phyloP scores from a whole-genome alignment of 2,329 filamentous ascomycete species.

The Diaporthe nobilis region DNA sequence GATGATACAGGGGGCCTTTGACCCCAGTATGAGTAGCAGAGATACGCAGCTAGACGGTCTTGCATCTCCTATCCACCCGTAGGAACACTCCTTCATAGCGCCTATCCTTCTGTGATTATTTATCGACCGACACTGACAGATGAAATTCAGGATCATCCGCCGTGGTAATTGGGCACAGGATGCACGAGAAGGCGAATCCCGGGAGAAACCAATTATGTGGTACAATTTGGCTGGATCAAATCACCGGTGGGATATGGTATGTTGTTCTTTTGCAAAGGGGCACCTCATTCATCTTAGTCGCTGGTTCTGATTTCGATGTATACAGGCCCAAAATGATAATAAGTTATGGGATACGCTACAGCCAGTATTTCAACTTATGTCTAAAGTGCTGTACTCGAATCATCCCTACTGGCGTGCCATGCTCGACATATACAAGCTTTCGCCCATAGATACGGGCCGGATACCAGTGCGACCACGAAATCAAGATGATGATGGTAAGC shows the following conservation, averaged over 20 bases:
- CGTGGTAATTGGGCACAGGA: neutral
- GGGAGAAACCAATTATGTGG: neutral
- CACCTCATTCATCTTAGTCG: no score
- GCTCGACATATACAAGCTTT: constrained; percentile 9
- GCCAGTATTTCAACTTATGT: neutral
- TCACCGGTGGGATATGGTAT: neutral
- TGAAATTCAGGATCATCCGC: neutral
- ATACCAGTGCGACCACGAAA: neutral
- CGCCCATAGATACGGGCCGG: neutral
- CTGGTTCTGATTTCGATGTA: neutral
- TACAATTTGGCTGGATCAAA: neutral
- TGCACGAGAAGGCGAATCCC: neutral
- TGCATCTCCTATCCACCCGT: constrained; percentile 3
- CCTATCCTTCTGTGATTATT: no score
- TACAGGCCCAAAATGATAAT: neutral
- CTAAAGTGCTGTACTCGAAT: constrained; percentile 14
- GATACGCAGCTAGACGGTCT: neutral
- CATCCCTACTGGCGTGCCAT: constrained; percentile 19
- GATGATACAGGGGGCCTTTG: neutral
- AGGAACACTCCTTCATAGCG: neutral
- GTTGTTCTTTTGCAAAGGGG: neutral
- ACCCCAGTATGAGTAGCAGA: neutral
- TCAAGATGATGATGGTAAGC: neutral
- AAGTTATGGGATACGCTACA: neutral
- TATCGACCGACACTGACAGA: neutral